Percentiles rank a stretch among this genome's conserved stretches.
phyloP scores from a whole-genome alignment of 2,329 filamentous ascomycete species.

The Septoria linicola region DNA sequence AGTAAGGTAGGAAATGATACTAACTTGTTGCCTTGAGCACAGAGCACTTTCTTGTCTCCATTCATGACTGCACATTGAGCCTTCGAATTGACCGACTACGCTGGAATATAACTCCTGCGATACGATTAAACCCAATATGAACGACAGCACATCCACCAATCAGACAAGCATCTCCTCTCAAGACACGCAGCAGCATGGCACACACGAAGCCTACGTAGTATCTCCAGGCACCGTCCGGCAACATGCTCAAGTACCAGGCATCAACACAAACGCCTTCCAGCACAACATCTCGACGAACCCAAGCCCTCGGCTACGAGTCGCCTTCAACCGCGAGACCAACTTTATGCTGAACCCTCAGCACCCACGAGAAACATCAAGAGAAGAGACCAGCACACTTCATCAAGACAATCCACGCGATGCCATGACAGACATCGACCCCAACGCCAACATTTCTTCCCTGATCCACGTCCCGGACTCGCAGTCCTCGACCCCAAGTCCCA shows the following conservation, averaged over 20 bases:
- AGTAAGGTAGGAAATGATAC: neutral
- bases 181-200: neutral
- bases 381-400: neutral
- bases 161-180: too few species aligned
- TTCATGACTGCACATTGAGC: too few species aligned
- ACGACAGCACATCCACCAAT: too few species aligned
- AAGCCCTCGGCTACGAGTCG: constrained; percentile 8
- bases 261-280: neutral
- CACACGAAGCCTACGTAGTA: neutral
- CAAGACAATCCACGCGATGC: neutral
- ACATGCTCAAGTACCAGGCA: neutral
- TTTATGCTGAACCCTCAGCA: constrained; percentile 4
- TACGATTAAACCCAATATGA: too few species aligned
- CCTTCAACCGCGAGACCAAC: constrained; percentile 7
- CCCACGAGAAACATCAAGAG: neutral
- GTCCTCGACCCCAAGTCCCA: constrained; percentile 2
- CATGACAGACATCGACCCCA: neutral
- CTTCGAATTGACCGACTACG: too few species aligned
- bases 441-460: neutral
- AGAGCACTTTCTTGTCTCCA: too few species aligned
- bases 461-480: too few species aligned
- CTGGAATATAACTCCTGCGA: too few species aligned
- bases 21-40: constrained; percentile 6
- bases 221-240: neutral
- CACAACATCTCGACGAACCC: neutral